Percentiles rank a stretch among this genome's conserved stretches.
Evolutionary conservation across 2,329 filamentous ascomycete species (phyloP).

Genomic region (Aspergillus phoenicis): DNA sequence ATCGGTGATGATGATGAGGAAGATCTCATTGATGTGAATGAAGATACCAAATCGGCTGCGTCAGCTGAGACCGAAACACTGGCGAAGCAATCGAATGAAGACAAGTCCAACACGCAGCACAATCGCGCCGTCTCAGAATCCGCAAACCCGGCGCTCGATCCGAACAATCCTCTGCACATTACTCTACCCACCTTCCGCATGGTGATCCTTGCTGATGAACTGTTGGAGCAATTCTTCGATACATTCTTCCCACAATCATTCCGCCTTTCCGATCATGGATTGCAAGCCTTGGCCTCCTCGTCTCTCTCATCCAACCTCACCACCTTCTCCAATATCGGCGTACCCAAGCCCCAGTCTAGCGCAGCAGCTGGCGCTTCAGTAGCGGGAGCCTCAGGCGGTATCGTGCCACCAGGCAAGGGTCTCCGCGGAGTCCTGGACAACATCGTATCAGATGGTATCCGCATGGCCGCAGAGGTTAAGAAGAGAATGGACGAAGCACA

Average conservation of each 20-base stretch:
- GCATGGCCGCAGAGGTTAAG: slow-evolving; percentile 88
- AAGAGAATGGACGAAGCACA: slow-evolving; percentile 95
- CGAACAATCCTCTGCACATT: slow-evolving; percentile 89
- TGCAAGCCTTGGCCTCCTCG: slow-evolving; percentile 49
- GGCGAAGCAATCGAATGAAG: slow-evolving; percentile 19
- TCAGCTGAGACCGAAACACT: slow-evolving; percentile 20
- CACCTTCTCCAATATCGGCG: slow-evolving; percentile 75
- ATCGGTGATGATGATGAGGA: slow-evolving; percentile 72
- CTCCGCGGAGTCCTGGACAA: slow-evolving; percentile 92
- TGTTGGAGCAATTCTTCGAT: slow-evolving; percentile 96
- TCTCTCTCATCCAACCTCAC: slow-evolving; percentile 72
- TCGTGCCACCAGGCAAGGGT: slow-evolving; percentile 69
- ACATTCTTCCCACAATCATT: slow-evolving; percentile 92
- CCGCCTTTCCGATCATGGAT: slow-evolving; percentile 71
- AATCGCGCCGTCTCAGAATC: slow-evolving; percentile 69
- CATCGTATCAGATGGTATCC: slow-evolving; percentile 96
- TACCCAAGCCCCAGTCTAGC: slow-evolving; percentile 44
- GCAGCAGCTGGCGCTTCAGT: slow-evolving; percentile 44
- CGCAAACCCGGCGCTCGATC: slow-evolving; percentile 88
- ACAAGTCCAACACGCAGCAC: slow-evolving; percentile 39
- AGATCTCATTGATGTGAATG: slow-evolving; percentile 46
- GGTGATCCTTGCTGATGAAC: slow-evolving; percentile 94
- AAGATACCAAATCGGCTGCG: slow-evolving; percentile 32
- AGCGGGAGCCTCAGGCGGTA: slow-evolving; percentile 58
- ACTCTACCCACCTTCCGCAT: slow-evolving; percentile 97